Evolutionary conservation across 495 filamentous ascomycete genomes (phyloP), one percentile per base, ranked within the genome.

Genomic region (Achaetomiella virescens): DNA sequence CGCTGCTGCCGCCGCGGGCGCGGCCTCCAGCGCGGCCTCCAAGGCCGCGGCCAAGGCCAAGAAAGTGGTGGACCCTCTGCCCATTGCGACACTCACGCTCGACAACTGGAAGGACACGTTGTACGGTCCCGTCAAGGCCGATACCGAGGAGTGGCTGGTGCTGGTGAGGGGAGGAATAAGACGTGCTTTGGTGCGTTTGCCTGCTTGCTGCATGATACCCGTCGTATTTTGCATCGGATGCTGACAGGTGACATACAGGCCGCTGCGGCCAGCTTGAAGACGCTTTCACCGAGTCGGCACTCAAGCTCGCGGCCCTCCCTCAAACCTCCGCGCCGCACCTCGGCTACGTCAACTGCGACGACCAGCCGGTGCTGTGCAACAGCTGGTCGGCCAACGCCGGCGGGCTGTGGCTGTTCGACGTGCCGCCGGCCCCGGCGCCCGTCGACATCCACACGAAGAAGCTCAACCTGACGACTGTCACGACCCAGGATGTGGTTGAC

Each of bases 101-200:
- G 69, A 80, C 43, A 88, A 89, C 81, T 93, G 87, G 84, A 79
- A 86, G 61, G 64, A 76, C 9, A 78, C 78, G 14, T 69, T 89
- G 52, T 81, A 90, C 57, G 78, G 72, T 21, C 84, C 86, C 9
- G 78, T 84, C 9, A 72, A 79, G 50, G 68, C 82, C 14, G 73
- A 64, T 21, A 79, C 86, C 2, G 83, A 87, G 70, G 86, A 91
- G 68, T 96, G 87, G 88, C 82, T 86, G 74, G 74, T 96, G 55
- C 81, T 87, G 65, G 70, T 95, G 48, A 89, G 86, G 91, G 91
- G 48, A 84, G 88, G 40, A 95, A 96, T 73, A 90, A 86, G 75
- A 91, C 89, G 27, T 97, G 91, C 76, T 89, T 82, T 64, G 90
- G 76, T 78, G 64, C 59, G 73, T 76, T 53, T 38, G 6, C 7